Evolutionary conservation across 169 alveolate genomes (phyloP).

Genomic region (Plasmodium inui): DNA sequence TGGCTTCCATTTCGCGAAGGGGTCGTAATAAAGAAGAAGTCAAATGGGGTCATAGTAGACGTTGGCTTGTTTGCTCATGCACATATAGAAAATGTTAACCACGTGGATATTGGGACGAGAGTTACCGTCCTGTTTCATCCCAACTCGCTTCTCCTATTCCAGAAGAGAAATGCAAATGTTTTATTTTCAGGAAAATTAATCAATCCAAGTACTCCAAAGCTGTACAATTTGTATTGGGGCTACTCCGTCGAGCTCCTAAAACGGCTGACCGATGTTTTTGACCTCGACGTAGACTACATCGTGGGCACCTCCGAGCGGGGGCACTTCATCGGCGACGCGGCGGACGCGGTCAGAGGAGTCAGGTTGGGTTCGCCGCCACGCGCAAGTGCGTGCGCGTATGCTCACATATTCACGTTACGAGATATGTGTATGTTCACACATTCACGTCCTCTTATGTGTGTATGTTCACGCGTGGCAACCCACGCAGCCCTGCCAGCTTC

Average conservation of each 20-base stretch:
- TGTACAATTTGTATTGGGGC: constrained; percentile 65
- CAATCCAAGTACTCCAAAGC: constrained; percentile 43
- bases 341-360: background rate
- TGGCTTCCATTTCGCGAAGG: constrained; percentile 92
- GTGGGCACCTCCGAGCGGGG: constrained; percentile 74
- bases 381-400: background rate
- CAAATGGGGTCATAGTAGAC: constrained; percentile 72
- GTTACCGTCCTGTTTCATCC: constrained; percentile 69
- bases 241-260: constrained; percentile 57
- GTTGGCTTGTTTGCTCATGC: constrained; percentile 86
- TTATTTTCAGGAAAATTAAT: constrained; percentile 62
- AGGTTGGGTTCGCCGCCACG: constrained; percentile 1
- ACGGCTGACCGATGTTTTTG: constrained; percentile 46
- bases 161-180: constrained; percentile 29
- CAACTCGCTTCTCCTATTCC: constrained; percentile 12
- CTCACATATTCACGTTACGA: background rate
- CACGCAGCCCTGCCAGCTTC: background rate
- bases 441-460: background rate
- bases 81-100: constrained; percentile 75
- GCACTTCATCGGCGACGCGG: background rate
- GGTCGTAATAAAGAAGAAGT: constrained; percentile 21
- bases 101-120: constrained; percentile 64
- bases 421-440: background rate
- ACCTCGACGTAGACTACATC: constrained; percentile 28
- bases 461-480: background rate